Evolutionary conservation across 805 yeast species (phyloP).

Genomic region (Yarrowia sp.): DNA sequence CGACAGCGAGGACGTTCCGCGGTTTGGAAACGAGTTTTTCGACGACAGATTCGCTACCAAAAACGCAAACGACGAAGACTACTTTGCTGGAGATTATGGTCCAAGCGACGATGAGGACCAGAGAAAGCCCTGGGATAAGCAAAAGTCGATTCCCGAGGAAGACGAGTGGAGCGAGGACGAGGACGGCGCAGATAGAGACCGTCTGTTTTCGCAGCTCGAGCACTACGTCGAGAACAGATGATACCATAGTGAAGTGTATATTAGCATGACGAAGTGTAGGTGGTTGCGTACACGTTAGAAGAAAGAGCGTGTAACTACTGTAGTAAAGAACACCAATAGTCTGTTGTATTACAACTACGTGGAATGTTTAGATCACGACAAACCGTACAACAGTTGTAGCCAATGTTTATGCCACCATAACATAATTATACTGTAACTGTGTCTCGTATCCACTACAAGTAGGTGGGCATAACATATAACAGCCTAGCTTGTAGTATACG

Average conservation of each 20-base stretch:
- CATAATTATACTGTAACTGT: no score
- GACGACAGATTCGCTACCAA: slow-evolving; percentile 3
- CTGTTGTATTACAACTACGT: no score
- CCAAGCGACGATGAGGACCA: slow-evolving; percentile 15
- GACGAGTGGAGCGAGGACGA: slow-evolving; percentile 35
- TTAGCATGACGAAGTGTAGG: no score
- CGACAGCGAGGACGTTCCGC: slow-evolving; percentile 38
- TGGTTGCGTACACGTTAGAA: no score
- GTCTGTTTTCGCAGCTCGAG: slow-evolving; percentile 9
- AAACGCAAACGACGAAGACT: not conserved
- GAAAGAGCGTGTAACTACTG: no score
- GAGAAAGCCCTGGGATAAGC: slow-evolving; percentile 12
- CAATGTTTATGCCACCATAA: no score
- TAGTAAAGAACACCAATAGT: no score
- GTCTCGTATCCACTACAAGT: no score
- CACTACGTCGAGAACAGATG: slow-evolving; percentile 17
- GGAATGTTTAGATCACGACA: no score
- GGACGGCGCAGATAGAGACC: slow-evolving; percentile 35
- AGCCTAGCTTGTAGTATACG: no score
- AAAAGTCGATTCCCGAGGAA: slow-evolving; percentile 11
- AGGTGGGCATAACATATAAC: no score
- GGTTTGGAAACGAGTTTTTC: slow-evolving; percentile 22
- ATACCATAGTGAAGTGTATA: not conserved
- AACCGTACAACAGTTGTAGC: no score
- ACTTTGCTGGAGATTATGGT: slow-evolving; percentile 14